Evolutionary conservation across 495 filamentous ascomycete genomes (phyloP).

Genomic region (Neurospora sp.): DNA sequence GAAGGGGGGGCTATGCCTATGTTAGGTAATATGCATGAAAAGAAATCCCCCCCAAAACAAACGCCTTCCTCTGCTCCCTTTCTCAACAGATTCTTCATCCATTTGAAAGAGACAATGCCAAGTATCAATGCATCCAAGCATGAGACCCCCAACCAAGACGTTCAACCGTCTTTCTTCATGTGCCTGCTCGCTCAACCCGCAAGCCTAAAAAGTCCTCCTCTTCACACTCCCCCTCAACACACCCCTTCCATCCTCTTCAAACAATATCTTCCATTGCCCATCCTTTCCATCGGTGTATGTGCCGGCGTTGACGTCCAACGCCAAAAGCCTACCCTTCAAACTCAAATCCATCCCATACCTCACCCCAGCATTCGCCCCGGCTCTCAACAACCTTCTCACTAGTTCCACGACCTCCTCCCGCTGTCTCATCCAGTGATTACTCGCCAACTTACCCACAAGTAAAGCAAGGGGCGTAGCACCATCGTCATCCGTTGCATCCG

Average conservation of each 20-base stretch:
- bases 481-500: neutral
- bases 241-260: neutral
- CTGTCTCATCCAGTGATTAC: neutral
- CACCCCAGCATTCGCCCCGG: slow-evolving; percentile 3
- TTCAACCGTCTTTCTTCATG: no score
- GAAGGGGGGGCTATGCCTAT: no score
- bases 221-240: neutral
- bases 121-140: no score
- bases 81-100: no score
- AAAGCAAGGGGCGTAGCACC: slow-evolving; percentile 4
- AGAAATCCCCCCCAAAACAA: no score
- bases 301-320: neutral
- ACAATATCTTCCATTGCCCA: neutral
- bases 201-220: neutral
- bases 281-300: no score
- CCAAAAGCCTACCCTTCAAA: neutral
- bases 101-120: no score
- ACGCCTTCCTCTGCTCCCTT: no score
- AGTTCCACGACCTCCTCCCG: neutral
- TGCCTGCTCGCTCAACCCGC: no score
- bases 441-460: neutral
- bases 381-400: neutral
- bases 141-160: no score
- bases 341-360: neutral
- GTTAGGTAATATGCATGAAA: no score